These are phyloP conservation scores for Xerocomus potaroensis DNA, from an alignment of 768 basidiomycete genomes.

Conservation along the genomic window DNA sequence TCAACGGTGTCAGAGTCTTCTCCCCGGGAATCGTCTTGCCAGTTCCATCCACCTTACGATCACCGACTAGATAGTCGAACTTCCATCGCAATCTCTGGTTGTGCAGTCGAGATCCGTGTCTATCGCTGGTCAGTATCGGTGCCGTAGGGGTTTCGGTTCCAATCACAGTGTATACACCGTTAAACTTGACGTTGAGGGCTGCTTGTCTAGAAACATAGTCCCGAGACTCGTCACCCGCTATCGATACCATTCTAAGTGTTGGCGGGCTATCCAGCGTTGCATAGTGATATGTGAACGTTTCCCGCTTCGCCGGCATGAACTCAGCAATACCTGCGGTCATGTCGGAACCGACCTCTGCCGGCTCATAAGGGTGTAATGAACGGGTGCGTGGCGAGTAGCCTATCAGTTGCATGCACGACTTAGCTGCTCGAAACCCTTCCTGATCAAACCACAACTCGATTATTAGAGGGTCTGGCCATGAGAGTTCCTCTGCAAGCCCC, in stretches of 20 bases:
- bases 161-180: constrained; percentile 71
- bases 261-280: constrained; percentile 63
- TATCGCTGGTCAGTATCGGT: constrained; percentile 16
- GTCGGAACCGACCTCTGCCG: constrained; percentile 26
- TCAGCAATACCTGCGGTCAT: constrained; percentile 49
- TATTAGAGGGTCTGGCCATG: constrained; percentile 50
- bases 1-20: constrained; percentile 66
- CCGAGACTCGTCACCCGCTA: constrained; percentile 60
- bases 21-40: constrained; percentile 57
- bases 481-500: constrained; percentile 36
- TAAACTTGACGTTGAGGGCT: constrained; percentile 58
- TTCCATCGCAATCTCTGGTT: constrained; percentile 59
- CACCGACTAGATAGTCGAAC: constrained; percentile 74
- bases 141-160: constrained; percentile 50
- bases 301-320: constrained; percentile 58
- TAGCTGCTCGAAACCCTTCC: constrained; percentile 70
- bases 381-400: constrained; percentile 41
- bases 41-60: constrained; percentile 44
- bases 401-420: constrained; percentile 55
- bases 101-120: constrained; percentile 16
- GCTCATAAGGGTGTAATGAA: constrained; percentile 25
- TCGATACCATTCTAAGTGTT: constrained; percentile 62
- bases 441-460: constrained; percentile 77
- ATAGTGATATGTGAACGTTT: constrained; percentile 68
- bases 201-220: constrained; percentile 81